Percentiles rank a stretch among this genome's conserved stretches.
phyloP scores from a whole-genome alignment of 345 rosid genomes.

The Linum usitatissimum region DNA sequence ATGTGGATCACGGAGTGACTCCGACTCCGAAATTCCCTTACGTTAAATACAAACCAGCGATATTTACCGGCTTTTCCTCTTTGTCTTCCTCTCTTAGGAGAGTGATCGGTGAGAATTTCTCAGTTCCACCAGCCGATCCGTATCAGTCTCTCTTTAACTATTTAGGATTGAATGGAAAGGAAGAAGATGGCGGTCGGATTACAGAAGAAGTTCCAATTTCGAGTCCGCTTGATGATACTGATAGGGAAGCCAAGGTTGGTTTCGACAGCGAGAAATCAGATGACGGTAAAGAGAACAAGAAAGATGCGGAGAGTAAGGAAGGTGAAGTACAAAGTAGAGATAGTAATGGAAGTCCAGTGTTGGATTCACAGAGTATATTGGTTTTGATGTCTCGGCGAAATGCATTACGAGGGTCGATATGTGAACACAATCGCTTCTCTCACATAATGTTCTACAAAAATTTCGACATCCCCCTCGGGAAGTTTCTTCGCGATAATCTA shows the following conservation, averaged over 20 bases:
- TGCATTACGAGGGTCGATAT: slow-evolving; percentile 50
- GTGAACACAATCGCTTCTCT: slow-evolving; percentile 90
- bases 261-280: slow-evolving; percentile 23
- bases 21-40: slow-evolving; percentile 34
- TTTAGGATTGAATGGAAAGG: slow-evolving; percentile 39
- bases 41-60: slow-evolving; percentile 67
- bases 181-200: slow-evolving; percentile 17
- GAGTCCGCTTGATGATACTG: slow-evolving; percentile 24
- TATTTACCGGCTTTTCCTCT: slow-evolving; percentile 65
- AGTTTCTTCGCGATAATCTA: slow-evolving; percentile 66
- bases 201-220: slow-evolving; percentile 32
- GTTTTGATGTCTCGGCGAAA: slow-evolving; percentile 77
- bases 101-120: slow-evolving; percentile 38
- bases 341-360: slow-evolving; percentile 27
- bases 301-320: slow-evolving; percentile 25
- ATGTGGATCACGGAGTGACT: slow-evolving; percentile 23
- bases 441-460: slow-evolving; percentile 83
- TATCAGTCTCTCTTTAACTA: slow-evolving; percentile 44
- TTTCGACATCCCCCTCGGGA: slow-evolving; percentile 81
- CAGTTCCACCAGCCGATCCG: slow-evolving; percentile 31
- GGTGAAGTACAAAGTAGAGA: slow-evolving; percentile 28
- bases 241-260: slow-evolving; percentile 25
- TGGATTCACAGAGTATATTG: slow-evolving; percentile 72
- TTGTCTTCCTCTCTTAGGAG: slow-evolving; percentile 67
- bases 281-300: slow-evolving; percentile 22